Evolutionary conservation across 2,329 filamentous ascomycete genomes (phyloP), one percentile per base, ranked within the genome.

Genomic region (Chaetomiaceae sp.): DNA sequence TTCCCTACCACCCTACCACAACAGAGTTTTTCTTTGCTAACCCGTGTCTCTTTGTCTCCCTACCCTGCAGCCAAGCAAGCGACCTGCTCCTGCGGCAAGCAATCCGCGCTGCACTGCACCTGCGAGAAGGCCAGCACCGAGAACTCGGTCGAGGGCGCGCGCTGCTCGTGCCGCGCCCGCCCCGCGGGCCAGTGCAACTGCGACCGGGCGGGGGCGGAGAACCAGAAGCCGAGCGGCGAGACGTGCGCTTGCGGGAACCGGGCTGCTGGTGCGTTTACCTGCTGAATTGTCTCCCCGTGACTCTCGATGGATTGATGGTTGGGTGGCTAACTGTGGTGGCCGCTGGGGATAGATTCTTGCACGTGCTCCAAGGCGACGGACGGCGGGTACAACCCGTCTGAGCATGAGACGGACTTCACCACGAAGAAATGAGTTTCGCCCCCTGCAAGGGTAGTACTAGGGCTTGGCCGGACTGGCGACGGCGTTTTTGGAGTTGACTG

Each of bases 61-160:
- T 1, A 6, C n/a, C n/a, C n/a, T 4, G 56, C 61, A 79, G 80
- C 79, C 57, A 67, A 79, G 58, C 74, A 83, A 67, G 81, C 81
- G 8, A 83, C 74, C 50, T 95, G 89, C 79, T 94, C 88, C 14
- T 97, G 91, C 66, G 91, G 91, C 62, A 82, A 95, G 73, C 78
- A 93, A 64, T 79, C 82, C 4, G 91, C 91, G 40, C 80, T 95
- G 39, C 76, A 90, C 65, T 97, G 91, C 79, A 85, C 74, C 52
- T 96, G 91, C 72, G 80, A 80, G 60, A 90, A 88, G 67, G 78
- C 89, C 4, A 54, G 75, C 4, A 68, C 73, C 14, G 90, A 96
- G 75, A 96, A 96, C 74, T 69, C 70, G 33, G 64, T 87, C 46
- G 66, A 73, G 6, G 88, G 88, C 6, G 75, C 86, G 32, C 76